phyloP scores from a whole-genome alignment of 2,329 filamentous ascomycete species.

The Fusarium neocosmosporiellum region DNA sequence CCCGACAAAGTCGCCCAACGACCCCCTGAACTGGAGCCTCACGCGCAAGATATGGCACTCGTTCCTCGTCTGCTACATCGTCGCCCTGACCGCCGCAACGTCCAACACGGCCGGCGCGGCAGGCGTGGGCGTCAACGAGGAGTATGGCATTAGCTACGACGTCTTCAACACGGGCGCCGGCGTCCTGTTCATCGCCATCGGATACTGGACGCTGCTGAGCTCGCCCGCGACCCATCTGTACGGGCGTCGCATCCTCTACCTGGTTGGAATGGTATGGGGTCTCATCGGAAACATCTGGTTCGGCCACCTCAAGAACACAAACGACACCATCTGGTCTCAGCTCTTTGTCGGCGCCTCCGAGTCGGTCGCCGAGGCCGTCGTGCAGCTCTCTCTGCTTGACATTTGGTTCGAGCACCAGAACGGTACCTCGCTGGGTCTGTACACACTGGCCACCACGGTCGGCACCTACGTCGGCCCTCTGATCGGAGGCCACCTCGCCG shows the following conservation, averaged over 20 bases:
- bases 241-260: slow-evolving; percentile 64
- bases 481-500: slow-evolving; percentile 62
- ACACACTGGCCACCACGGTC: slow-evolving; percentile 65
- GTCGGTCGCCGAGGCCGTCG: slow-evolving; percentile 65
- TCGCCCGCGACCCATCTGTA: slow-evolving; percentile 65
- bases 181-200: slow-evolving; percentile 66
- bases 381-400: slow-evolving; percentile 67
- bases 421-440: slow-evolving; percentile 64
- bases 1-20: slow-evolving; percentile 63
- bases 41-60: slow-evolving; percentile 63
- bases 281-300: slow-evolving; percentile 66
- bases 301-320: slow-evolving; percentile 54
- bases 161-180: slow-evolving; percentile 68
- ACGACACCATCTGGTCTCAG: slow-evolving; percentile 65
- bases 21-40: slow-evolving; percentile 63
- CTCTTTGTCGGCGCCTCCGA: slow-evolving; percentile 69
- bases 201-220: slow-evolving; percentile 65
- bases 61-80: slow-evolving; percentile 63
- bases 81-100: slow-evolving; percentile 65
- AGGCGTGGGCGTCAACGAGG: slow-evolving; percentile 59
- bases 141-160: slow-evolving; percentile 62
- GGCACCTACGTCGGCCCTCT: slow-evolving; percentile 67
- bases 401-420: slow-evolving; percentile 69
- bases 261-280: slow-evolving; percentile 62
- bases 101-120: slow-evolving; percentile 67